Evolutionary conservation across 2,329 filamentous ascomycete genomes (phyloP), one percentile per base, ranked within the genome.

Genomic region (Beauveria scarabaeidicola): DNA sequence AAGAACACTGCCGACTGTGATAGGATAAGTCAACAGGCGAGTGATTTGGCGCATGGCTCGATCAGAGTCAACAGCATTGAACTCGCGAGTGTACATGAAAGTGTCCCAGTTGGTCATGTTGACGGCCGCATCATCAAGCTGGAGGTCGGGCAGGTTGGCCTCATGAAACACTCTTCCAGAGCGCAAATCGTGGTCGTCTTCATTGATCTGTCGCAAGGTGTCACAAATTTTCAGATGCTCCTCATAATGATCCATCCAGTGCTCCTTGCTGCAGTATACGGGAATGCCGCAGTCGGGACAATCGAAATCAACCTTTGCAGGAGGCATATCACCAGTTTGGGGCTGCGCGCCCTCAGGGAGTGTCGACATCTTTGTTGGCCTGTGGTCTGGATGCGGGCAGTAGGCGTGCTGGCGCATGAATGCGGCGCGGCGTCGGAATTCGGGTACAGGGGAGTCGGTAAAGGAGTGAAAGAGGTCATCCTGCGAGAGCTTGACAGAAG

Each of bases 31-130:
- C 66, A 99, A 78, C 65, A 99, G 81, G 64, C 91, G 85, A 1
- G 94, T 99, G 27, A 91, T 92, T 74, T 99, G 95, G 62, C 94
- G 83, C 86, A 99, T 89, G 68, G 86, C 88, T 61, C 93, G 84
- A 70, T 96, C 92, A 63, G 91, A 86, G 71, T 99, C 91, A 69
- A 99, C 86, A 5, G 95, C 95, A 65, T 88, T 83, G 68, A 94
- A 97, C 67, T 96, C 88, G 68, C 94, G 82, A 3, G 91, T 95
- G 71, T 96, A 99, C 69, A 99, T 78, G 67, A 95, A 90, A 0
- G 94, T 97, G 73, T 99, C 94, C 94, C 94, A 99, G 73, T 95
- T 99, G 47, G 89, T 96, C 89, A 99, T 92, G 74, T 99, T 99
- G 65, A 97, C 85, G 65, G 94, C 81, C 38, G 91, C 90, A 72